A percentile compares a stretch with the other conserved stretches of the same genome.
Evolutionary conservation across 2,329 filamentous ascomycete genomes (phyloP).

Genomic region (Colletotrichum brevisporum): DNA sequence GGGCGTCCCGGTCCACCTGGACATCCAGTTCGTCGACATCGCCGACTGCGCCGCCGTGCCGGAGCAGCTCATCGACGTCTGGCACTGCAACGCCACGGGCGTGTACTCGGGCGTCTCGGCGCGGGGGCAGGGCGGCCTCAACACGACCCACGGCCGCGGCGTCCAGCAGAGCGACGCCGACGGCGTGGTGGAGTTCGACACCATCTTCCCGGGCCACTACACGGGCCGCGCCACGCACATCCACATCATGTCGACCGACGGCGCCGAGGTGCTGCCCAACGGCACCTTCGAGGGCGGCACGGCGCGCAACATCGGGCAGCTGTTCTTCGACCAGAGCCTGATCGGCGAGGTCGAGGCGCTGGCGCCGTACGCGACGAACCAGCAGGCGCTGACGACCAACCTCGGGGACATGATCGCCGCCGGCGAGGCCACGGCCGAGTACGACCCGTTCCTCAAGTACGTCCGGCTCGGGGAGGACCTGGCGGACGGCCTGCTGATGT

Average conservation of each 20-base stretch:
- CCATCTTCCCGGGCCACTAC: constrained; percentile 62
- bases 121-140: constrained; percentile 40
- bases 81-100: constrained; percentile 53
- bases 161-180: constrained; percentile 43
- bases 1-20: constrained; percentile 58
- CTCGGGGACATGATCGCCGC: constrained; percentile 57
- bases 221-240: constrained; percentile 62
- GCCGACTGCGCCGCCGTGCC: constrained; percentile 42
- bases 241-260: constrained; percentile 58
- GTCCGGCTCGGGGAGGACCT: constrained; percentile 68
- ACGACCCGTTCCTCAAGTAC: constrained; percentile 70
- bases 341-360: constrained; percentile 59
- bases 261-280: constrained; percentile 51
- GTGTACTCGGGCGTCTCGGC: constrained; percentile 55
- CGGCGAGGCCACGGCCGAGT: constrained; percentile 62
- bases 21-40: constrained; percentile 44
- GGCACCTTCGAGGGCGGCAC: constrained; percentile 50
- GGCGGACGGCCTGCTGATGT: constrained; percentile 66
- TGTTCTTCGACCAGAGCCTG: constrained; percentile 37
- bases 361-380: constrained; percentile 63
- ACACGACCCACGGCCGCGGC: constrained; percentile 36
- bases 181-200: constrained; percentile 54
- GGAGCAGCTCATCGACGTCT: constrained; percentile 43
- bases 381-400: constrained; percentile 64
- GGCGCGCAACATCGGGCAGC: constrained; percentile 49